Evolutionary conservation across 164 flowering plant genomes (phyloP), one percentile per base, ranked within the genome.

Genomic region (Magnolia kwangsiensis): DNA sequence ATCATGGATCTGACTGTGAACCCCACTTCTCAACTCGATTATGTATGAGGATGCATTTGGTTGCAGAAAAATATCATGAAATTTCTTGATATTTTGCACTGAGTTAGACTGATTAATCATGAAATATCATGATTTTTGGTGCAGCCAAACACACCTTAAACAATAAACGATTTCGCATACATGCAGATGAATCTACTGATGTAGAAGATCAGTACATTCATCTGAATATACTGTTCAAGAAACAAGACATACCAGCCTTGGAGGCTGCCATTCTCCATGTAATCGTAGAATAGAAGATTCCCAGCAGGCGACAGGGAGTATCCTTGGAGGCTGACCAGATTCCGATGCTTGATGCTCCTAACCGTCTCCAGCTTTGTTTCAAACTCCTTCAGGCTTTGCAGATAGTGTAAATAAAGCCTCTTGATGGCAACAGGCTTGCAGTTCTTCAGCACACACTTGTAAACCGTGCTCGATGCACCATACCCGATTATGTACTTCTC

Each of bases 251-350:
- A 94, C 99, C 99, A 80, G n/a, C n/a, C n/a, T n/a, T 96, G 99
- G 10, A 96, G 96, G 81, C 98, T 94, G 23, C 99, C 99, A 78
- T 94, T 96, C 80, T 96, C 99, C 99, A 96, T 96, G 87, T 90
- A 96, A 75, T 96, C 98, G 58, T 94, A 96, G 79, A 96, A 94
- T 6, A 96, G 95, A 67, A 96, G 98, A 75, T 94, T 88, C 29
- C 99, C 99, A 1, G 83, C 86, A 20, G 91, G 88, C 0, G 98
- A 96, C 69, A 94, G 80, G 0, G 99, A 94, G 78, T 91, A 96
- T 4, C 97, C 99, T 83, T 94, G 99, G 13, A 96, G 92, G 82
- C 97, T 76, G 24, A 96, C 99, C n/a, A 96, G 86, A 80, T 96
- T 96, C 69, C 99, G 88, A 69, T 96, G 99, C 83, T 96, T 96